phyloP scores from a whole-genome alignment of 2,329 filamentous ascomycete species.

The Colletotrichum brevisporum region DNA sequence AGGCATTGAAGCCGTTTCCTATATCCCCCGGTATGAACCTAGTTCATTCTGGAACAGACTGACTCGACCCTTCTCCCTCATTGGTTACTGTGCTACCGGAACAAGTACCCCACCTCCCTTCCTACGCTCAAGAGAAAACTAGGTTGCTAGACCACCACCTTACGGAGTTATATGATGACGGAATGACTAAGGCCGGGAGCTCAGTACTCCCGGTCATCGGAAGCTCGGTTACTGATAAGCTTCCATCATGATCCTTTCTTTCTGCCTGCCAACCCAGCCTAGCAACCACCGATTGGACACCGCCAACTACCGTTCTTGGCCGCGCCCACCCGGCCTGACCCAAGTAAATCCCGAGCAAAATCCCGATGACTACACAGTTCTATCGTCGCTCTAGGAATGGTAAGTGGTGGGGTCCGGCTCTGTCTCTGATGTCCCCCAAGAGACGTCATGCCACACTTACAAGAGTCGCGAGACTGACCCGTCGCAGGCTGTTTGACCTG shows the following conservation, averaged over 20 bases:
- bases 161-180: too few species aligned
- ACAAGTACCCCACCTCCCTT: not conserved
- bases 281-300: not conserved
- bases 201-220: not conserved
- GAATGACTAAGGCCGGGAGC: constrained; percentile 15
- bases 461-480: not conserved
- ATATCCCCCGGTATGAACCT: not conserved
- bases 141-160: too few species aligned
- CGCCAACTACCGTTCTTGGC: constrained; percentile 6
- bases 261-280: constrained; percentile 2
- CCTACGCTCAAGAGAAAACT: too few species aligned
- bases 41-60: not conserved
- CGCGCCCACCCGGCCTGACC: not conserved
- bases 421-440: too few species aligned
- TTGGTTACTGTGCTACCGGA: not conserved
- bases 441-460: too few species aligned
- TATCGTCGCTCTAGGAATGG: constrained; percentile 32
- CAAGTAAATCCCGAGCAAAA: not conserved
- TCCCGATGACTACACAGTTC: constrained; percentile 10
- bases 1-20: not conserved
- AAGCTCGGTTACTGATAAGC: constrained; percentile 1
- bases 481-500: constrained; percentile 21
- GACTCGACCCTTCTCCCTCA: not conserved
- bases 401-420: not conserved
- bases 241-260: constrained; percentile 1